Evolutionary conservation across 2,329 filamentous ascomycete species (phyloP), one percentile per base, ranked within the genome.

Genomic region (Neofusicoccum parvum): DNA sequence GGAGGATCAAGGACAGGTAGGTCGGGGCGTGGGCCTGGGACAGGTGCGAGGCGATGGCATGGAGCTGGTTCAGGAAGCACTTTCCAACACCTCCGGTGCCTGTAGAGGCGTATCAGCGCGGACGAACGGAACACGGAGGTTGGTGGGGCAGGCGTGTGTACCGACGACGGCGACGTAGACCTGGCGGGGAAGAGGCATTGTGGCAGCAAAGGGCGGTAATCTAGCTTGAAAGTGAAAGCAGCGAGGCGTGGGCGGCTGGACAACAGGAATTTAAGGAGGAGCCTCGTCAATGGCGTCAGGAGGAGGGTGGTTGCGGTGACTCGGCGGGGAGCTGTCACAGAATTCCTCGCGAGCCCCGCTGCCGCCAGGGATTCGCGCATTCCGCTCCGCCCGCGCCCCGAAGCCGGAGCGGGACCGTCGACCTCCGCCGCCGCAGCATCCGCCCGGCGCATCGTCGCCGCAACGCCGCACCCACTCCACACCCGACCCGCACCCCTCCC

Each of bases 51-150:
- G 87, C 84, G 67, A 95, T 86, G 67, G 81, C 76, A 69, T 90
- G 83, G 66, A 98, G 88, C 80, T 98, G 95, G 70, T 85, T 83
- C 69, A 98, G 87, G 84, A 98, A 97, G 80, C 88, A 88, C 80
- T 94, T 94, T 74, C 95, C 95, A 68, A 98, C 95, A 69, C 94
- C 94, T 71, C 95, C 95, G 72, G 91, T 91, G 74, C 95, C 94
- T 96, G 74, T 11, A 10, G 11, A 46, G 14, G 17, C 41, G 65
- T 68, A 48, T 66, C 23, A 54, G 54, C 11, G 20, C 23, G 27
- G 34, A 58, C 15, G 37, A 37, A 32, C 27, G 36, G 50, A 15
- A 36, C 20, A 39, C 48, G 32, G 4, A 37, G 36, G 23, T n/a
- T 43, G 27, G 54, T 60, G 32, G 53, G 41, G 17, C 53, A 32